Conservation (phyloP, 2,329 filamentous ascomycete genomes). For the Alternaria infectoria region DNA sequence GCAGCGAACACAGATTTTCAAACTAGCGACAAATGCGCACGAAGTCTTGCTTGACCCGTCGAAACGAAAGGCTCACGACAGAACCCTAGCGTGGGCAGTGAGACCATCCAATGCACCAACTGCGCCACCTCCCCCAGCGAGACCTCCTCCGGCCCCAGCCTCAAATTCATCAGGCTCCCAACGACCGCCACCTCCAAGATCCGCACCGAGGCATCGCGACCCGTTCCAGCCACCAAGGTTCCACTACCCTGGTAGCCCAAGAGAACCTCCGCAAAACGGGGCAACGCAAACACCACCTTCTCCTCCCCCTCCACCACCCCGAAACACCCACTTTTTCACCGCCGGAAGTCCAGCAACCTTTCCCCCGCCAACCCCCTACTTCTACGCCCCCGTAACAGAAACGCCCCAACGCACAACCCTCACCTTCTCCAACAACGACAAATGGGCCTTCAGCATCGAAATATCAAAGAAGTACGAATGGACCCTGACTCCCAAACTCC, state of each 20-base stretch:
- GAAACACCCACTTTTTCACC: neutral
- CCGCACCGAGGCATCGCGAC: neutral
- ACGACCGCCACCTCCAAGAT: neutral
- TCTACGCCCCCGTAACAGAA: neutral
- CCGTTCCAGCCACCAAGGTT: neutral
- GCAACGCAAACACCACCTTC: neutral
- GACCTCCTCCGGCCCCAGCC: neutral
- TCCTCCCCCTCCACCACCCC: too few relatives aligned
- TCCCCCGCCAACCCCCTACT: neutral
- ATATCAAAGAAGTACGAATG: neutral
- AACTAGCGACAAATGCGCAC: slow-evolving; percentile 1
- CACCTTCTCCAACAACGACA: slow-evolving; percentile 1
- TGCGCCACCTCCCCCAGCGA: neutral
- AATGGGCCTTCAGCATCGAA: slow-evolving; percentile 2
- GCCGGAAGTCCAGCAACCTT: neutral
- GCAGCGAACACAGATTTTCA: neutral
- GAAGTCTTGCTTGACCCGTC: neutral
- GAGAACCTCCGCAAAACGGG: neutral
- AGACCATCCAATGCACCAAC: neutral
- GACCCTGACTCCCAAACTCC: neutral
- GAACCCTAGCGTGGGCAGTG: neutral
- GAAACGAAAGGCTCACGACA: neutral
- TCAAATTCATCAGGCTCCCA: neutral
- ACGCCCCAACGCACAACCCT: neutral
- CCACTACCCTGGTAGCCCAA: neutral